Percentiles rank a stretch among this genome's conserved stretches.
Conservation (phyloP, 23 red algal species). For the Cyanidioschyzon merolae region DNA sequence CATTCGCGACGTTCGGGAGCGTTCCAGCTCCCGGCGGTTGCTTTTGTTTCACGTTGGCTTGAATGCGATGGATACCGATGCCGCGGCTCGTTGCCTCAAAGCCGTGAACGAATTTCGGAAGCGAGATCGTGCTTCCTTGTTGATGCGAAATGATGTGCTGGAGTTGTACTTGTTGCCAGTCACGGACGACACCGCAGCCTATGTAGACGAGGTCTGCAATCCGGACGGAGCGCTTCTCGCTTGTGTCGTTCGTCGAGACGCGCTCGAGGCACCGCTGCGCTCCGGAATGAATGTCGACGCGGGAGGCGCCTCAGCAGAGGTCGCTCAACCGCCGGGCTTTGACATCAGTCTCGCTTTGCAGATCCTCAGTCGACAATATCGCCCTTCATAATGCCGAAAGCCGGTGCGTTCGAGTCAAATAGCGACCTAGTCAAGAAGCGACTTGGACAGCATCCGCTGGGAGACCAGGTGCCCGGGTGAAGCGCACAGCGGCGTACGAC, state of each 20-base stretch:
- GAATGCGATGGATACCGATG: neutral
- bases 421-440: too few relatives aligned
- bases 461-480: too few relatives aligned
- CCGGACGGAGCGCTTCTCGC: neutral
- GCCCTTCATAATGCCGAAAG: too few relatives aligned
- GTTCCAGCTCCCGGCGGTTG: neutral
- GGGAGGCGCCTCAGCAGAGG: neutral
- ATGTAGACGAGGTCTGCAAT: neutral
- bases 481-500: too few relatives aligned
- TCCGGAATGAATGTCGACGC: neutral
- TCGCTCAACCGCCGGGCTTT: too few relatives aligned
- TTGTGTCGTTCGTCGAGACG: neutral
- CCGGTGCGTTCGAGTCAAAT: too few relatives aligned
- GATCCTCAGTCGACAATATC: neutral
- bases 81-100: neutral
- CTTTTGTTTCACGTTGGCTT: neutral
- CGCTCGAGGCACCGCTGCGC: neutral
- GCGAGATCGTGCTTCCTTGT: neutral
- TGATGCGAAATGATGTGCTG: neutral
- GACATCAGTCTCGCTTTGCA: neutral
- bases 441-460: too few relatives aligned
- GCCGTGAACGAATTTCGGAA: neutral
- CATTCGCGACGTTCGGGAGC: constrained; percentile 7
- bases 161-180: neutral
- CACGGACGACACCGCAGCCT: neutral